These are phyloP conservation scores for Lunasporangiospora selenospora DNA, from an alignment of 192 early-diverging fungal species.

Conservation along the genomic window DNA sequence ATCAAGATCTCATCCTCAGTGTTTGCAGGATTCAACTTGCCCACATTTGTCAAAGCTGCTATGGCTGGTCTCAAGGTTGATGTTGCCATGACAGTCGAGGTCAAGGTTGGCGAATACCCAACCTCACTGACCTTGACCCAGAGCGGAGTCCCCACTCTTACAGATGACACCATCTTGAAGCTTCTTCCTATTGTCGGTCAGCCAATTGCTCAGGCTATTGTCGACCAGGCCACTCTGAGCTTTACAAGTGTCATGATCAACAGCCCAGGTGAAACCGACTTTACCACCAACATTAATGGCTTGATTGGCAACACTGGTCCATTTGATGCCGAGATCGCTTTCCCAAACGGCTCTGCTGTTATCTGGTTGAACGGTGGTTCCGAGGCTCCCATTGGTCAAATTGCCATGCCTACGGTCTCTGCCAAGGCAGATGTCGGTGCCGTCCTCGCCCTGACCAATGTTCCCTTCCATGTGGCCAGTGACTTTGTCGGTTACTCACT, in stretches of 20 bases:
- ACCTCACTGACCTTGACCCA: constrained; percentile 51
- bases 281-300: constrained; percentile 46
- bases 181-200: constrained; percentile 60
- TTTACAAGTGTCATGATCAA: constrained; percentile 41
- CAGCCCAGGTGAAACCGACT: constrained; percentile 41
- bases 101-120: constrained; percentile 58
- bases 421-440: constrained; percentile 57
- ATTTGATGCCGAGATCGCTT: constrained; percentile 43
- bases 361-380: constrained; percentile 32
- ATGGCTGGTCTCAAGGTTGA: constrained; percentile 55
- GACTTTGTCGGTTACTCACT: constrained; percentile 58
- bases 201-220: constrained; percentile 63
- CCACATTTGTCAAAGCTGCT: constrained; percentile 51
- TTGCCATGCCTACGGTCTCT: constrained; percentile 51
- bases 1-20: constrained; percentile 34
- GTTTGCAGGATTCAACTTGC: constrained; percentile 57
- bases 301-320: constrained; percentile 47
- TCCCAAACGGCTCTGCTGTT: constrained; percentile 46
- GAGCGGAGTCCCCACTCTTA: constrained; percentile 44
- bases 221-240: constrained; percentile 34
- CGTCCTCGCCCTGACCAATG: constrained; percentile 46
- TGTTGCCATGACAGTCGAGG: constrained; percentile 48
- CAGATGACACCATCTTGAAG: constrained; percentile 56
- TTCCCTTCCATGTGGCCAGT: constrained; percentile 50
- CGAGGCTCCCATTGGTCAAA: constrained; percentile 42